A percentile compares a stretch with the other conserved stretches of the same genome.
These are phyloP conservation scores for Colletotrichum sp. DNA, from an alignment of 2,329 filamentous ascomycete genomes.

Conservation along the genomic window DNA sequence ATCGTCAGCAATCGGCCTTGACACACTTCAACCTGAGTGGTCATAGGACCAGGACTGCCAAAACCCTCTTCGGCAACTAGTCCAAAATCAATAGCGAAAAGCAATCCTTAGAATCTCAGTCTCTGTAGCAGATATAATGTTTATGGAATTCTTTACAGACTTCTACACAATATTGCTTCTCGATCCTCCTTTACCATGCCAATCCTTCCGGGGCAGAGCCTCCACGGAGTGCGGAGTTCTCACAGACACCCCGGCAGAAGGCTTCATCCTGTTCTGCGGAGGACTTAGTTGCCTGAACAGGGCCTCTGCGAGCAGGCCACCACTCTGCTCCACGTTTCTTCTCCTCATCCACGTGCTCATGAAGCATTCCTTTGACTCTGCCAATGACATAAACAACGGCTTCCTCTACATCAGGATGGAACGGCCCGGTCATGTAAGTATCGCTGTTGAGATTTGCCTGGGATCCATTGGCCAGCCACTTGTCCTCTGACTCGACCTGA, in stretches of 20 bases:
- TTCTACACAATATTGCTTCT: background rate
- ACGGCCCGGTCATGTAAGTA: background rate
- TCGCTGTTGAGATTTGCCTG: slow-evolving; percentile 50
- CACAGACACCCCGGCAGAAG: background rate
- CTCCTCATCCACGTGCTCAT: background rate
- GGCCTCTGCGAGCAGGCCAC: background rate
- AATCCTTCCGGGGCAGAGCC: background rate
- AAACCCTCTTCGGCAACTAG: too few relatives aligned
- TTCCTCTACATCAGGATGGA: background rate
- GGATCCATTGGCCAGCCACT: slow-evolving; percentile 50
- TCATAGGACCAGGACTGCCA: too few relatives aligned
- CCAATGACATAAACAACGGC: background rate
- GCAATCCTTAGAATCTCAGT: too few relatives aligned
- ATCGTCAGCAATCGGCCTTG: too few relatives aligned
- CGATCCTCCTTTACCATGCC: background rate
- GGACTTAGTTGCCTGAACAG: background rate
- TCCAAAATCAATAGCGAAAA: too few relatives aligned
- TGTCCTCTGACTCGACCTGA: slow-evolving; percentile 56
- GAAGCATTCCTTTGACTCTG: background rate
- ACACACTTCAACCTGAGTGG: too few relatives aligned
- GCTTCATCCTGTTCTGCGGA: background rate
- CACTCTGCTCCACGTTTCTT: background rate
- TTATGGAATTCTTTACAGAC: background rate
- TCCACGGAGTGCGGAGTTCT: background rate
- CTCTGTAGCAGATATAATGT: background rate